Conservation (phyloP, 768 basidiomycete genomes). For the Tylopilus vinaceipallidus region DNA sequence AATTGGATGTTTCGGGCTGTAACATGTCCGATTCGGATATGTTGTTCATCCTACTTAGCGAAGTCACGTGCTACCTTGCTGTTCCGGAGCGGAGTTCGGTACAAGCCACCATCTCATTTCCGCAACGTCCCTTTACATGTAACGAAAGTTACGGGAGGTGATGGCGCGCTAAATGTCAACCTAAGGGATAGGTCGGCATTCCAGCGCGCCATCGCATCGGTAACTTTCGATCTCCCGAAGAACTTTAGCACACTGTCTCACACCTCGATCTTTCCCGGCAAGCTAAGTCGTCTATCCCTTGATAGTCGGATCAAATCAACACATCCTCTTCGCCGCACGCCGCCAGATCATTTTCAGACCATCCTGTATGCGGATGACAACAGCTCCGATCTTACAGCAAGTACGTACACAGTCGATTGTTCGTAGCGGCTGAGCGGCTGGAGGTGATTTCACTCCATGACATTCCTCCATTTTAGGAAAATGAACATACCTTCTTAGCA, state of each 20-base stretch:
- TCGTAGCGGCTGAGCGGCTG: not conserved
- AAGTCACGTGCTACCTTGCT: not conserved
- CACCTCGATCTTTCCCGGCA: not conserved
- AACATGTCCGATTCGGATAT: no score
- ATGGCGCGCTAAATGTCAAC: no score
- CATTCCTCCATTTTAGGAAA: not conserved
- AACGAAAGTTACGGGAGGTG: no score
- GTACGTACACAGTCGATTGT: not conserved
- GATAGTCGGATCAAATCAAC: slow-evolving; percentile 11
- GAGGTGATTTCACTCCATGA: not conserved
- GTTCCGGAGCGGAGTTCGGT: no score
- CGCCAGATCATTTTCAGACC: not conserved
- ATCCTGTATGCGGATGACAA: not conserved
- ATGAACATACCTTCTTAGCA: not conserved
- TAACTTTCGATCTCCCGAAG: not conserved
- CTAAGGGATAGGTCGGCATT: no score
- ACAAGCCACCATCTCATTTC: not conserved
- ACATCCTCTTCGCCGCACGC: not conserved
- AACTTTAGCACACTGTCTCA: not conserved
- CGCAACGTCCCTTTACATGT: not conserved
- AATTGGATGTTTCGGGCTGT: no score
- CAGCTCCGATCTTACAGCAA: slow-evolving; percentile 1
- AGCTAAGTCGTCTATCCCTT: not conserved
- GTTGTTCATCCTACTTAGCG: no score
- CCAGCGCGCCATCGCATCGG: not conserved